Base-by-base conservation (phyloP, 257 asterid genomes). In the Rauvolfia tetraphylla region DNA sequence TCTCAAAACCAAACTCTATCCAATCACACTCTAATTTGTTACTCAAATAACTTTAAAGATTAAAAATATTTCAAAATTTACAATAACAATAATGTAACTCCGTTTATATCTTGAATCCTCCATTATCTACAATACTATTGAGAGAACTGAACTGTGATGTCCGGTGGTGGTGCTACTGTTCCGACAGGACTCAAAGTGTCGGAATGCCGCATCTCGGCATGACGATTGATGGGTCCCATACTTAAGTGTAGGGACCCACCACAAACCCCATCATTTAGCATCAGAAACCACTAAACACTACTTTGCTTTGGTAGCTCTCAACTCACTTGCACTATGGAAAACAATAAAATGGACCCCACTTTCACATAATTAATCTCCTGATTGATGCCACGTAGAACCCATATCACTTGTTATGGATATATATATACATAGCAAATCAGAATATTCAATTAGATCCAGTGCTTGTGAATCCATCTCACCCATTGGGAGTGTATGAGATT, bases 401-500 rank as follows among this genome's bases (percentile, higher is more conserved):
- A 53, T 31, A 31, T 31, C 58, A 72, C 5, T 46, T 22, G 44
- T 70, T 11, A n/a, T 33, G 75, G 80, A 69, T 71, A 53, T 36
- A 25, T 75, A 41, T 72, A 74, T 44, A 51, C 23, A 15, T 51
- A 68, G 31, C 74, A 70, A 68, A 82, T 74, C 59, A 68, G 95
- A 82, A 91, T 90, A 89, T 90, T 89, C 97, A 86, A 81, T 73
- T 20, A 23, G 90, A 83, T 84, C 18, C 90, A 63, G 17, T 51
- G 6, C 7, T 36, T 7, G 20, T 49, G 25, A 38, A 59, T 34
- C 33, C 33, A 73, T 25, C 41, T 18, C 72, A 41, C 79, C 25
- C 56, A 25, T 14, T 76, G 58, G 13, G 66, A 27, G 66, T 5
- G 38, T 7, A 20, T 34, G 8, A 71, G 79, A 80, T 79, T 79